These are phyloP conservation scores for Alternaria sp. DNA, from an alignment of 2,329 filamentous ascomycete species.

Conservation along the genomic window DNA sequence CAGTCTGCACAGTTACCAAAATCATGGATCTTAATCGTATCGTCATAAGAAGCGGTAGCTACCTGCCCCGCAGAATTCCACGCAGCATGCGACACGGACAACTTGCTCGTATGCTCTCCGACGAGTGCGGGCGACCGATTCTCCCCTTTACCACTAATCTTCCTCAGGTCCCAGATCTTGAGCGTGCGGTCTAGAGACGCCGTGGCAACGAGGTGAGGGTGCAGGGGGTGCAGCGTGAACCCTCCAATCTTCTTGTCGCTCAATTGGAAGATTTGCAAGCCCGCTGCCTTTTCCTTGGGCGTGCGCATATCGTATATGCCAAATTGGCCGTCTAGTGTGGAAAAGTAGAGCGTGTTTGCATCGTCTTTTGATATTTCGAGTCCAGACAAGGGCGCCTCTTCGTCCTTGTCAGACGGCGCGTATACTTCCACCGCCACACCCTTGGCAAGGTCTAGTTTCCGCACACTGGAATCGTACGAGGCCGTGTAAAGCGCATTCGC, in stretches of 20 bases:
- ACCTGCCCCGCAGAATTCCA: slow-evolving; percentile 88
- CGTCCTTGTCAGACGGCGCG: slow-evolving; percentile 72
- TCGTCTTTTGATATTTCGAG: slow-evolving; percentile 79
- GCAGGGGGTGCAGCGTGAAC: slow-evolving; percentile 81
- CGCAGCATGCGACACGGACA: slow-evolving; percentile 91
- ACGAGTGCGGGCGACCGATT: slow-evolving; percentile 72
- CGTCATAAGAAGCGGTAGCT: slow-evolving; percentile 93
- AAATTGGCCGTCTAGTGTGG: slow-evolving; percentile 81
- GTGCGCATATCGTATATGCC: slow-evolving; percentile 82
- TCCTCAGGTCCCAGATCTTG: slow-evolving; percentile 91
- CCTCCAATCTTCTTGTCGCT: slow-evolving; percentile 96
- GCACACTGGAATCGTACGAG: slow-evolving; percentile 92
- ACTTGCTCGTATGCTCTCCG: slow-evolving; percentile 80
- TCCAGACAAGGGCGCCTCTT: slow-evolving; percentile 83
- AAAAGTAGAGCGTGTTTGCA: slow-evolving; percentile 82
- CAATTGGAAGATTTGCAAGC: slow-evolving; percentile 73
- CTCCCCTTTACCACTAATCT: slow-evolving; percentile 72
- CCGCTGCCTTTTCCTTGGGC: slow-evolving; percentile 58
- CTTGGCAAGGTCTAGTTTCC: slow-evolving; percentile 83
- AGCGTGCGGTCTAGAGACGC: slow-evolving; percentile 89
- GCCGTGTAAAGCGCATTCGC: slow-evolving; percentile 80
- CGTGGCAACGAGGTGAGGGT: slow-evolving; percentile 85
- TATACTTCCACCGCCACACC: slow-evolving; percentile 83
- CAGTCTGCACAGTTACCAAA: slow-evolving; percentile 62
- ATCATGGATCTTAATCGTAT: slow-evolving; percentile 92